Conservation (phyloP, 2,329 filamentous ascomycete species). For the Talaromyces sp. region DNA sequence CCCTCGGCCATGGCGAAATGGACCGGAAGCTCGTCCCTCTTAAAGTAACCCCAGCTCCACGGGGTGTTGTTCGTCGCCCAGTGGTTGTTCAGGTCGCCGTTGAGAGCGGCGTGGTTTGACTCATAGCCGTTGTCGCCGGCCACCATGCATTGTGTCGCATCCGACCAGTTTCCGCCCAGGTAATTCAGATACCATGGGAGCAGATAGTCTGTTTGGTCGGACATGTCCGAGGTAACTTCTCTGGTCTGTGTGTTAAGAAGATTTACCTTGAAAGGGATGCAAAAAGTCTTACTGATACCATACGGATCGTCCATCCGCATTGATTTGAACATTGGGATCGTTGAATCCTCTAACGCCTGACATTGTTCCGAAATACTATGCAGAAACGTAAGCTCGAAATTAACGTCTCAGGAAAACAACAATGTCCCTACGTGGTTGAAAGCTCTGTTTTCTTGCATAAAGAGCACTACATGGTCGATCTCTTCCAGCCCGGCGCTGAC, state of each 20-base stretch:
- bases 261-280: background rate
- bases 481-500: conserved; percentile 33
- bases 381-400: conserved; percentile 4
- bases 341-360: conserved; percentile 50
- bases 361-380: conserved; percentile 52
- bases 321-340: conserved; percentile 51
- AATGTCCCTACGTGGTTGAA: conserved; percentile 29
- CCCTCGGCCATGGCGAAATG: conserved; percentile 51
- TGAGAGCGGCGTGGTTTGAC: conserved; percentile 48
- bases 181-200: conserved; percentile 53
- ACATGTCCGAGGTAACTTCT: conserved; percentile 33
- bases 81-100: conserved; percentile 46
- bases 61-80: conserved; percentile 52
- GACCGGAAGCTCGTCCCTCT: conserved; percentile 48
- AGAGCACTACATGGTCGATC: conserved; percentile 53
- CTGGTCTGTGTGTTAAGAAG: conserved; percentile 14
- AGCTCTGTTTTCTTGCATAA: conserved; percentile 50
- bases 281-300: conserved; percentile 39
- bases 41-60: conserved; percentile 48
- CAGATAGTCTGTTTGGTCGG: conserved; percentile 34
- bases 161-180: conserved; percentile 42
- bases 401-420: background rate
- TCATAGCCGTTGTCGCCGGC: conserved; percentile 49
- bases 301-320: conserved; percentile 38
- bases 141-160: conserved; percentile 51